Conservation (phyloP, 257 asterid genomes). For the Ehretia macrophylla region DNA sequence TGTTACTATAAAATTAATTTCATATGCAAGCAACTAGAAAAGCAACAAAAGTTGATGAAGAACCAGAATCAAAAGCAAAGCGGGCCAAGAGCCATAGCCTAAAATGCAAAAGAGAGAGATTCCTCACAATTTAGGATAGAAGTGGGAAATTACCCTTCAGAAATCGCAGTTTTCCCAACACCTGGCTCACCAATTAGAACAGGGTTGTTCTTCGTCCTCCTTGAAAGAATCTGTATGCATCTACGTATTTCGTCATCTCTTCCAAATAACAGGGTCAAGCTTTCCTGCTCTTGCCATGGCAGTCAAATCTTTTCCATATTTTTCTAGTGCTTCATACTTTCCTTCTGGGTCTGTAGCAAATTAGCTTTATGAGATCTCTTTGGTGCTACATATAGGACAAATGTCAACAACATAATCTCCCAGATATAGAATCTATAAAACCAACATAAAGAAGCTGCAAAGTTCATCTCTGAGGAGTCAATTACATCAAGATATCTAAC, state of each 20-base stretch:
- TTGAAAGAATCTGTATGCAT: constrained; percentile 93
- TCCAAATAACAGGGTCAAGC: constrained; percentile 97
- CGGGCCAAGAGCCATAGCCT: too few species aligned
- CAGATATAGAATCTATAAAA: neutral
- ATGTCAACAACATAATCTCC: neutral
- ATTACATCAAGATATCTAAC: too few species aligned
- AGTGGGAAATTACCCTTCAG: constrained; percentile 72
- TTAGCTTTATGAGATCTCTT: constrained; percentile 8
- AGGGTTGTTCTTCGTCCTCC: constrained; percentile 96
- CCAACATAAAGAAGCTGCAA: too few species aligned
- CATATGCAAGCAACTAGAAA: too few species aligned
- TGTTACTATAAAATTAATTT: too few species aligned
- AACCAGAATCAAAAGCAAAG: too few species aligned
- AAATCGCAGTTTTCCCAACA: constrained; percentile 94
- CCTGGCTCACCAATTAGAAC: constrained; percentile 97
- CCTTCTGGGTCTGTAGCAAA: constrained; percentile 83
- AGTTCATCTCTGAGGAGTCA: too few species aligned
- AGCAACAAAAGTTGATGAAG: too few species aligned
- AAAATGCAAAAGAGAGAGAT: too few species aligned
- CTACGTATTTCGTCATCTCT: constrained; percentile 96
- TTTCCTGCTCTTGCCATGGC: constrained; percentile 97
- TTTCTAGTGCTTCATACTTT: constrained; percentile 82
- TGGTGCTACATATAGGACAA: neutral
- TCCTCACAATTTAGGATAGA: too few species aligned
- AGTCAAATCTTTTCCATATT: constrained; percentile 95